Percentiles rank a stretch among this genome's conserved stretches.
These are phyloP conservation scores for Purshia tridentata DNA, from an alignment of 306 rosid genomes.

Conservation along the genomic window DNA sequence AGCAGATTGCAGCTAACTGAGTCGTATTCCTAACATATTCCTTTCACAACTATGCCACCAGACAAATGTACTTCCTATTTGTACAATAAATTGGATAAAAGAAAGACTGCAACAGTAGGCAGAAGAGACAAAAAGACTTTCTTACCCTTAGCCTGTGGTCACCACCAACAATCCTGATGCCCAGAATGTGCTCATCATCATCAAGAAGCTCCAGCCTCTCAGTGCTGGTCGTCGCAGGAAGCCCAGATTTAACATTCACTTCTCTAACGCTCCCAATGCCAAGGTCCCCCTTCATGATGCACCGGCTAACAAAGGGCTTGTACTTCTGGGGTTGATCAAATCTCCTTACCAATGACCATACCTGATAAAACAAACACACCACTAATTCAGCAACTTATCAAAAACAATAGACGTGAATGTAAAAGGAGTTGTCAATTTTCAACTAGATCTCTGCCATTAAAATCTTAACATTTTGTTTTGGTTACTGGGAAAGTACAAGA, in stretches of 20 bases:
- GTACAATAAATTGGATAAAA: not conserved
- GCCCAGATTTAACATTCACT: conserved; percentile 93
- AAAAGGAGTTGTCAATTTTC: conserved; percentile 1
- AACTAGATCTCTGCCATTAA: not conserved
- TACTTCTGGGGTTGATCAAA: conserved; percentile 92
- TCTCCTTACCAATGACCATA: conserved; percentile 96
- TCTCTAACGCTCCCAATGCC: conserved; percentile 90
- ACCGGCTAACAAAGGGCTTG: conserved; percentile 87
- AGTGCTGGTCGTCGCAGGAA: conserved; percentile 92
- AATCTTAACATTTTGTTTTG: not conserved
- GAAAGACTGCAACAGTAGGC: conserved; percentile 3
- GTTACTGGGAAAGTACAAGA: not conserved
- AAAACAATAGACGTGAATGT: not conserved
- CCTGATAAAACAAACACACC: conserved; percentile 48
- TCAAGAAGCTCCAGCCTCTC: conserved; percentile 88
- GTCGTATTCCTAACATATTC: not conserved
- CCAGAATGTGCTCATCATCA: conserved; percentile 85
- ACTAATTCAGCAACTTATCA: not conserved
- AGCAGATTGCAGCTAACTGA: not conserved
- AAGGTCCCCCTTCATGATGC: conserved; percentile 74
- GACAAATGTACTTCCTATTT: not conserved
- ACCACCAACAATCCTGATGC: conserved; percentile 79
- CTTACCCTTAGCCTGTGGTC: conserved; percentile 86
- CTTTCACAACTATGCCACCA: not conserved
- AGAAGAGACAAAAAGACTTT: not conserved